phyloP scores from a whole-genome alignment of 495 filamentous ascomycete species.

The Penicillium arizonense region DNA sequence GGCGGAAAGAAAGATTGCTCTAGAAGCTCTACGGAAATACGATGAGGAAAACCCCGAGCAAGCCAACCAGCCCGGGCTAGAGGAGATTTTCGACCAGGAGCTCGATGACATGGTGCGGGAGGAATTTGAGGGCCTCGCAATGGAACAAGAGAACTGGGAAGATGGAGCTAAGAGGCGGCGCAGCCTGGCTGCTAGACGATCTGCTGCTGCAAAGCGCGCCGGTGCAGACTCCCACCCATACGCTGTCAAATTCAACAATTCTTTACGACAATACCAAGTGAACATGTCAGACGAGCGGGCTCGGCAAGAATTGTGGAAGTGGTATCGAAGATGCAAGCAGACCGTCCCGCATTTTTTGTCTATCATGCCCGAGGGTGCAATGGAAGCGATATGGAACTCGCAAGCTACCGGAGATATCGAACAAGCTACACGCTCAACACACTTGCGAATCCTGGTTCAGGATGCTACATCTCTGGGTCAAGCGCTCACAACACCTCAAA shows the following conservation, averaged over 20 bases:
- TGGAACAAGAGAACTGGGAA: conserved; percentile 41
- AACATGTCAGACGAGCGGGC: conserved; percentile 26
- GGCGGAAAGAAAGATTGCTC: conserved; percentile 37
- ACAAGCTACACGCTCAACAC: conserved; percentile 45
- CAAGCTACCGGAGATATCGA: conserved; percentile 48
- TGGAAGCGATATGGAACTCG: conserved; percentile 44
- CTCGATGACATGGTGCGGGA: conserved; percentile 41
- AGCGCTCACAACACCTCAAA: conserved; percentile 52
- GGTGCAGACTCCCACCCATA: conserved; percentile 30
- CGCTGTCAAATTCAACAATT: conserved; percentile 31
- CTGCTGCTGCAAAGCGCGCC: conserved; percentile 21
- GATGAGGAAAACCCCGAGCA: conserved; percentile 29
- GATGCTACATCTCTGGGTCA: conserved; percentile 59
- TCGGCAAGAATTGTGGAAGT: conserved; percentile 41
- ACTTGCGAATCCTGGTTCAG: conserved; percentile 57
- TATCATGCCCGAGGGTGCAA: conserved; percentile 32
- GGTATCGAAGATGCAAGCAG: conserved; percentile 45
- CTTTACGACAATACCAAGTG: conserved; percentile 21
- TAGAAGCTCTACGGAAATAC: conserved; percentile 44
- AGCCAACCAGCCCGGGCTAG: conserved; percentile 25
- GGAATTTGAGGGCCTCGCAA: conserved; percentile 40
- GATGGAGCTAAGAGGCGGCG: conserved; percentile 17
- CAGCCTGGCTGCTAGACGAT: conserved; percentile 16
- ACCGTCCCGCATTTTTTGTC: conserved; percentile 35
- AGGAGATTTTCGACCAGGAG: conserved; percentile 45